Percentiles rank a stretch among this genome's conserved stretches.
phyloP scores from a whole-genome alignment of 345 rosid species.

The Corchorus olitorius region DNA sequence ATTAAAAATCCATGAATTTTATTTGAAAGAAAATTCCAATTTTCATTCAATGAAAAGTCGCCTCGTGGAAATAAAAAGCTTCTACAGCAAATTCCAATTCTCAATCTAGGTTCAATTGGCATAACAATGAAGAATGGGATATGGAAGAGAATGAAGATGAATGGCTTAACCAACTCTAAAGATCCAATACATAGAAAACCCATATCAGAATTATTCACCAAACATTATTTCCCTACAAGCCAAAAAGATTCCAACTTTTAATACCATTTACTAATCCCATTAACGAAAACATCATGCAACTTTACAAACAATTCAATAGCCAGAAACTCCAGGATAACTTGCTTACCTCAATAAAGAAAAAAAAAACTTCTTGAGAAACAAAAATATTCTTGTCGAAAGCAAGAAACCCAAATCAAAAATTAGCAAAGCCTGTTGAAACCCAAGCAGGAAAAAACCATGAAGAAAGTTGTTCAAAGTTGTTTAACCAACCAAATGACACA shows the following conservation, averaged over 20 bases:
- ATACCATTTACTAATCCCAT: constrained; percentile 13
- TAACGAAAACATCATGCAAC: constrained; percentile 6
- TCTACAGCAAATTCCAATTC: background rate
- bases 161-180: constrained; percentile 3
- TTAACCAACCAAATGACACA: background rate
- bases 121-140: background rate
- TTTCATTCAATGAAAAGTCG: background rate
- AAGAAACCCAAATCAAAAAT: constrained; percentile 16
- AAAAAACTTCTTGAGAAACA: background rate
- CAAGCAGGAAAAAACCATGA: background rate
- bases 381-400: constrained; percentile 21
- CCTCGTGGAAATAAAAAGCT: background rate
- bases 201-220: constrained; percentile 18
- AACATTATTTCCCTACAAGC: constrained; percentile 9
- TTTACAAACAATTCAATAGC: background rate
- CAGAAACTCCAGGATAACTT: background rate
- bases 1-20: too few relatives aligned
- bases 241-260: constrained; percentile 14
- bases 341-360: background rate
- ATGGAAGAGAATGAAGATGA: background rate
- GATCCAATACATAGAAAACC: constrained; percentile 15
- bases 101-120: background rate
- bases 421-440: background rate
- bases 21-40: too few relatives aligned
- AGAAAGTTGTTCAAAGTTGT: background rate